phyloP scores from a whole-genome alignment of 2,329 filamentous ascomycete genomes.

The Diaporthe destruens region DNA sequence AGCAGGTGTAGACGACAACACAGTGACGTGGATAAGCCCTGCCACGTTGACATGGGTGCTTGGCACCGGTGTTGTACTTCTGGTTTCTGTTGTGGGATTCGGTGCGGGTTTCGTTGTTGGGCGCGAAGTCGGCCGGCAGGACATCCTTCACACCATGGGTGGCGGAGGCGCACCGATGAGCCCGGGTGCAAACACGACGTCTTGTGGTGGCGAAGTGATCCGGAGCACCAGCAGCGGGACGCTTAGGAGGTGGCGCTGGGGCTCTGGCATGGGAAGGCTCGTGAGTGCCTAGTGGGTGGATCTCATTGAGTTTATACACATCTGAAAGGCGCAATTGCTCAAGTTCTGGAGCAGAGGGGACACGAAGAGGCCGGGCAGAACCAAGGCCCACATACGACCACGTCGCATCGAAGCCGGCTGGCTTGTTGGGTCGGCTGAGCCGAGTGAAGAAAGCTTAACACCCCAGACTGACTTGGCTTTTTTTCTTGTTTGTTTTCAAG shows the following conservation, averaged over 20 bases:
- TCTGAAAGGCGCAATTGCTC: constrained; percentile 5
- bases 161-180: constrained; percentile 50
- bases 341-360: neutral
- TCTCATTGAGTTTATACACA: constrained; percentile 24
- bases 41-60: constrained; percentile 75
- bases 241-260: constrained; percentile 67
- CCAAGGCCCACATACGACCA: neutral
- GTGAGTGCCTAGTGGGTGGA: constrained; percentile 57
- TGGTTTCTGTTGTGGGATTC: constrained; percentile 77
- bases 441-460: neutral
- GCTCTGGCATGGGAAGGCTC: constrained; percentile 61
- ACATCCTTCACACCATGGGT: constrained; percentile 61
- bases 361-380: neutral
- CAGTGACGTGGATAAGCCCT: constrained; percentile 63
- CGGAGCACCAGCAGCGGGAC: constrained; percentile 59
- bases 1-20: constrained; percentile 52
- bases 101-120: constrained; percentile 78
- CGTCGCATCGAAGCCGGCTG: neutral
- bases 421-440: neutral
- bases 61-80: constrained; percentile 75
- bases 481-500: constrained; percentile 19
- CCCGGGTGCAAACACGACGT: constrained; percentile 56
- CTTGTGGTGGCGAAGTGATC: constrained; percentile 67
- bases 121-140: constrained; percentile 73
- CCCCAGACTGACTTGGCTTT: neutral